Evolutionary conservation across 2,329 filamentous ascomycete species (phyloP).

Genomic region (Penicillium sp.): DNA sequence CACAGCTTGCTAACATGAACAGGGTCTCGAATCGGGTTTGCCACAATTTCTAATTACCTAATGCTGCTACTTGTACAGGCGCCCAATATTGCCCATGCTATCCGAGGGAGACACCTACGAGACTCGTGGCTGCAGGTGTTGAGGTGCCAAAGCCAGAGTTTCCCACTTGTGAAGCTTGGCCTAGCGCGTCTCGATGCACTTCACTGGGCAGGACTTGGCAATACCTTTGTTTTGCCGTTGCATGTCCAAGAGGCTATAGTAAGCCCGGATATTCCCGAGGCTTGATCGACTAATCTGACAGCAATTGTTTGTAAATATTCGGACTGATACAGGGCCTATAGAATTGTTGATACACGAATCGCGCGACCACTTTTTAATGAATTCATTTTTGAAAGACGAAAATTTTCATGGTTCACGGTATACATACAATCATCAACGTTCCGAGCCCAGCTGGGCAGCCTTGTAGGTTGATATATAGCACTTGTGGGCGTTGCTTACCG

Average conservation of each 20-base stretch:
- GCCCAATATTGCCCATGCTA: conserved; percentile 28
- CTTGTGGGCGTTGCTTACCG: too few relatives aligned
- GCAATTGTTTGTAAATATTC: not conserved
- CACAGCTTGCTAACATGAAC: not conserved
- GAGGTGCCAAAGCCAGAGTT: conserved; percentile 31
- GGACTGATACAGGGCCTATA: not conserved
- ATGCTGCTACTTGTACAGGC: conserved; percentile 35
- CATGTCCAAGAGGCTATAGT: conserved; percentile 25
- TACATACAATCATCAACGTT: too few relatives aligned
- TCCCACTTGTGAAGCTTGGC: conserved; percentile 32
- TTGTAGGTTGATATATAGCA: too few relatives aligned
- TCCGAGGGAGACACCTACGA: conserved; percentile 28
- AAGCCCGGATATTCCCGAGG: not conserved
- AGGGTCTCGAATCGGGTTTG: conserved; percentile 38
- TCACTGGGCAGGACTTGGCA: conserved; percentile 28
- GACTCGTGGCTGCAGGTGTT: conserved; percentile 32
- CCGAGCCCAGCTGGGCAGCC: too few relatives aligned
- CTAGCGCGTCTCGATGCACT: conserved; percentile 33
- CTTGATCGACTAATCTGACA: not conserved
- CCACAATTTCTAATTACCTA: conserved; percentile 38
- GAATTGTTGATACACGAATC: not conserved
- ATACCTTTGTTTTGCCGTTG: conserved; percentile 27
- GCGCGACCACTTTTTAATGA: too few relatives aligned
- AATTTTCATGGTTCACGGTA: too few relatives aligned
- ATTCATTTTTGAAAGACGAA: too few relatives aligned